phyloP scores from a whole-genome alignment of 106 monocot genomes.

The Hemerocallis citrina region DNA sequence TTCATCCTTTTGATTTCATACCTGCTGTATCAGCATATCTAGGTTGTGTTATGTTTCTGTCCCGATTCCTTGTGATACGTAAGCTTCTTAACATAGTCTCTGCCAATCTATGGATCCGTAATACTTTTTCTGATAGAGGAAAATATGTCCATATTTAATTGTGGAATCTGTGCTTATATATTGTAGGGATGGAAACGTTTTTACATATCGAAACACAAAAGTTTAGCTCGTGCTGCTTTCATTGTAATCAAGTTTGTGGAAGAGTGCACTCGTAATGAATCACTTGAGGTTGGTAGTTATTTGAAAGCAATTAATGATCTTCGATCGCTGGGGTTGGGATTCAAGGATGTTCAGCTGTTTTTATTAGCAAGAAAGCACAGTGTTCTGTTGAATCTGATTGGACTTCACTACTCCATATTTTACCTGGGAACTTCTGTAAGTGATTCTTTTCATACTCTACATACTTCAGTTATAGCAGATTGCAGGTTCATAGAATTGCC shows the following conservation, averaged over 20 bases:
- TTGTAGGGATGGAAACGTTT: slow-evolving; percentile 58
- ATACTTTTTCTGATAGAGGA: not conserved
- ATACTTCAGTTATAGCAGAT: too few species aligned
- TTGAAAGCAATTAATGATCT: slow-evolving; percentile 53
- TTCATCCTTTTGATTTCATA: too few species aligned
- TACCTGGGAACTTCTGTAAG: slow-evolving; percentile 50
- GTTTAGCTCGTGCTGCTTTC: slow-evolving; percentile 24
- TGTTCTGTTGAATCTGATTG: slow-evolving; percentile 70
- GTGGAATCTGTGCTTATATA: not conserved
- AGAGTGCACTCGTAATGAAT: slow-evolving; percentile 37
- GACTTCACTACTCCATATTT: slow-evolving; percentile 48
- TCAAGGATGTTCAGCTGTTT: slow-evolving; percentile 60
- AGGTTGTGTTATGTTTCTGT: too few species aligned
- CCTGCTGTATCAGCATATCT: too few species aligned
- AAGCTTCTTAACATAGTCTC: not conserved
- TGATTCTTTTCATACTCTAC: not conserved
- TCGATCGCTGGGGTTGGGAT: slow-evolving; percentile 29
- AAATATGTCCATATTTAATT: too few species aligned
- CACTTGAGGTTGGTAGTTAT: slow-evolving; percentile 69
- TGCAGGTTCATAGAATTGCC: too few species aligned
- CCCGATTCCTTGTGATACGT: too few species aligned
- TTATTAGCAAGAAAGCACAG: slow-evolving; percentile 34
- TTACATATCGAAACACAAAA: slow-evolving; percentile 48
- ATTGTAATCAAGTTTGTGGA: slow-evolving; percentile 37
- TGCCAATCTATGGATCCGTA: not conserved